Evolutionary conservation across 768 basidiomycete species (phyloP).

Genomic region (Suillus discolor): DNA sequence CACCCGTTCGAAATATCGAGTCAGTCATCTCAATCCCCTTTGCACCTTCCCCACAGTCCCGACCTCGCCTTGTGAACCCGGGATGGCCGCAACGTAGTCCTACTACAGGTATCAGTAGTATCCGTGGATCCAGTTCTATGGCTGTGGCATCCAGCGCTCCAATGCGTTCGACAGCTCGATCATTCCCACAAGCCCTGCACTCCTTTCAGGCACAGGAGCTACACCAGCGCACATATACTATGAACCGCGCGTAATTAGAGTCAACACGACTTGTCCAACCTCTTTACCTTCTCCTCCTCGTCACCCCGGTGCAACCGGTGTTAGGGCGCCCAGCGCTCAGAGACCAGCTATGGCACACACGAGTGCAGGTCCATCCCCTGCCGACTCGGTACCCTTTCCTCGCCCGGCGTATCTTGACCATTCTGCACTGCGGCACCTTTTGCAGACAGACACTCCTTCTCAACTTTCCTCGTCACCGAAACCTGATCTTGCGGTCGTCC

Average conservation of each 20-base stretch:
- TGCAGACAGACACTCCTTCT: slow-evolving; percentile 54
- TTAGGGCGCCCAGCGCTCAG: slow-evolving; percentile 24
- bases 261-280: slow-evolving; percentile 48
- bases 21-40: slow-evolving; percentile 66
- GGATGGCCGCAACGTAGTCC: slow-evolving; percentile 30
- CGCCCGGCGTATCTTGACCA: slow-evolving; percentile 78
- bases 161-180: slow-evolving; percentile 45
- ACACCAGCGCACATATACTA: slow-evolving; percentile 37
- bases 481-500: slow-evolving; percentile 27
- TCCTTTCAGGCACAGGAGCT: slow-evolving; percentile 33
- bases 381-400: slow-evolving; percentile 47
- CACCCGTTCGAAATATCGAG: slow-evolving; percentile 63
- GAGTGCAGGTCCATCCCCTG: slow-evolving; percentile 25
- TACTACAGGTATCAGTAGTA: slow-evolving; percentile 37
- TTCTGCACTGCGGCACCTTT: slow-evolving; percentile 69
- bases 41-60: slow-evolving; percentile 37
- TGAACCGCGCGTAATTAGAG: slow-evolving; percentile 74
- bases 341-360: slow-evolving; percentile 32
- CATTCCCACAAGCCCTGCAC: slow-evolving; percentile 38
- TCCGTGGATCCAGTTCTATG: slow-evolving; percentile 35
- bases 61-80: slow-evolving; percentile 41
- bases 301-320: slow-evolving; percentile 43
- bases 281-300: slow-evolving; percentile 50
- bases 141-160: slow-evolving; percentile 36
- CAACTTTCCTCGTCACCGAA: slow-evolving; percentile 42